Evolutionary conservation across 2,329 filamentous ascomycete genomes (phyloP).

Genomic region (Aureobasidium sp.): DNA sequence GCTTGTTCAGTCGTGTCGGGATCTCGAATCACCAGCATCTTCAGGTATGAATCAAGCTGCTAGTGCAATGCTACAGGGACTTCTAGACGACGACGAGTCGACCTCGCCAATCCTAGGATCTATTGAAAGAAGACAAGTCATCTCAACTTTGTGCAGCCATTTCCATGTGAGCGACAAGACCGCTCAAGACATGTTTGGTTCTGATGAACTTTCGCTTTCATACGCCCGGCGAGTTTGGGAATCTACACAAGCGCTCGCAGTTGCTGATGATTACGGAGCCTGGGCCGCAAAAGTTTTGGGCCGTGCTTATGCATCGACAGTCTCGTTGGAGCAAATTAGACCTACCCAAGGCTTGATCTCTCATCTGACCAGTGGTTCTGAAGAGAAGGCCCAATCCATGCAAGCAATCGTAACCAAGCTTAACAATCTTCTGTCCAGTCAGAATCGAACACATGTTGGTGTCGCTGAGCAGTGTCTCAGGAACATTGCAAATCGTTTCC

Average conservation of each 20-base stretch:
- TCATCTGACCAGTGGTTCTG: not conserved
- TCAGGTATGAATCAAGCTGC: slow-evolving; percentile 63
- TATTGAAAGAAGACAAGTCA: slow-evolving; percentile 59
- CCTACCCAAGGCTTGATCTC: not conserved
- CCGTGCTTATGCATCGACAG: slow-evolving; percentile 59
- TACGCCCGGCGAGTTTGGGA: slow-evolving; percentile 63
- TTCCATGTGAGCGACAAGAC: slow-evolving; percentile 56
- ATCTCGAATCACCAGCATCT: slow-evolving; percentile 60
- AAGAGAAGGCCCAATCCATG: not conserved
- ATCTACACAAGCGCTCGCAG: not conserved
- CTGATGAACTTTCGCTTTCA: slow-evolving; percentile 52
- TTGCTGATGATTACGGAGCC: slow-evolving; percentile 53
- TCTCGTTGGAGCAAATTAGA: slow-evolving; percentile 23
- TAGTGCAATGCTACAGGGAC: slow-evolving; percentile 66
- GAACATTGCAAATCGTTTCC: slow-evolving; percentile 16
- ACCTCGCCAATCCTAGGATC: slow-evolving; percentile 58
- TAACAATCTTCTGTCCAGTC: slow-evolving; percentile 18
- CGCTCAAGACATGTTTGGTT: slow-evolving; percentile 58
- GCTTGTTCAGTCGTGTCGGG: slow-evolving; percentile 60
- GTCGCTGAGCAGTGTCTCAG: slow-evolving; percentile 34
- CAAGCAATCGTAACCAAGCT: slow-evolving; percentile 2
- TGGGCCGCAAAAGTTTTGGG: slow-evolving; percentile 86
- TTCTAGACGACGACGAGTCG: slow-evolving; percentile 63
- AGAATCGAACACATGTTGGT: slow-evolving; percentile 32
- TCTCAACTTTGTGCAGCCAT: slow-evolving; percentile 63